phyloP scores from a whole-genome alignment of 2,329 filamentous ascomycete genomes.

The Pseudopithomyces chartarum region DNA sequence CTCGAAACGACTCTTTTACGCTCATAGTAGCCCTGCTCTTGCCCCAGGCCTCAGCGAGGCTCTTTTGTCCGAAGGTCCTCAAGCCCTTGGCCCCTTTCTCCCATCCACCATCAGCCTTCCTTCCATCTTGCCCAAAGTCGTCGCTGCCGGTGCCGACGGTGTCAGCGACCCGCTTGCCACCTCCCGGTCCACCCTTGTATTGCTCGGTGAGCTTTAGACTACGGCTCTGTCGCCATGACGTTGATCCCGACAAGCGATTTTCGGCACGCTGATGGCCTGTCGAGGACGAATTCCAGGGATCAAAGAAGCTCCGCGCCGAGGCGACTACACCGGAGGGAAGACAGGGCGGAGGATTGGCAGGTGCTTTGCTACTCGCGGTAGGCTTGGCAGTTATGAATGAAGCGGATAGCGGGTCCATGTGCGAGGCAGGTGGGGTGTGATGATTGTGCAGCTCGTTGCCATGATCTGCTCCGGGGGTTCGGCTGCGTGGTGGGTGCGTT shows the following conservation, averaged over 20 bases:
- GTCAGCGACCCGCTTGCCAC: conserved; percentile 65
- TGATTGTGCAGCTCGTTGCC: background rate
- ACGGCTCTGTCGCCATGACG: conserved; percentile 73
- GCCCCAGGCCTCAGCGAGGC: conserved; percentile 34
- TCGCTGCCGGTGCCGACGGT: conserved; percentile 68
- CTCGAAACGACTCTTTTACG: conserved; percentile 9
- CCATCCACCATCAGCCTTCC: conserved; percentile 59
- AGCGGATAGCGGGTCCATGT: background rate
- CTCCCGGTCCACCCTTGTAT: conserved; percentile 63
- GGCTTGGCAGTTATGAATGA: background rate
- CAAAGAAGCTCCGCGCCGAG: conserved; percentile 53
- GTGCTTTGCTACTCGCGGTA: background rate
- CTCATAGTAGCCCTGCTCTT: conserved; percentile 19
- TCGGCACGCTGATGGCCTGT: conserved; percentile 82
- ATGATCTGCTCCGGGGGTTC: background rate
- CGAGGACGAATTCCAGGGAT: conserved; percentile 74
- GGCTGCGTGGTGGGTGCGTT: background rate
- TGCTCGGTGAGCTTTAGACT: conserved; percentile 72
- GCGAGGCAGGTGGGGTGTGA: background rate
- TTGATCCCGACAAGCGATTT: conserved; percentile 64
- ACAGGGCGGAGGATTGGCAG: background rate
- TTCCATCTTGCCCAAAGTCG: conserved; percentile 57
- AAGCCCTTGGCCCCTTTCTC: conserved; percentile 54
- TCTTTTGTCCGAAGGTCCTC: conserved; percentile 52
- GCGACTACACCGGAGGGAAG: conserved; percentile 15